phyloP scores from a whole-genome alignment of 1,284 basidiomycete species.

The Trichosporon asahii region DNA sequence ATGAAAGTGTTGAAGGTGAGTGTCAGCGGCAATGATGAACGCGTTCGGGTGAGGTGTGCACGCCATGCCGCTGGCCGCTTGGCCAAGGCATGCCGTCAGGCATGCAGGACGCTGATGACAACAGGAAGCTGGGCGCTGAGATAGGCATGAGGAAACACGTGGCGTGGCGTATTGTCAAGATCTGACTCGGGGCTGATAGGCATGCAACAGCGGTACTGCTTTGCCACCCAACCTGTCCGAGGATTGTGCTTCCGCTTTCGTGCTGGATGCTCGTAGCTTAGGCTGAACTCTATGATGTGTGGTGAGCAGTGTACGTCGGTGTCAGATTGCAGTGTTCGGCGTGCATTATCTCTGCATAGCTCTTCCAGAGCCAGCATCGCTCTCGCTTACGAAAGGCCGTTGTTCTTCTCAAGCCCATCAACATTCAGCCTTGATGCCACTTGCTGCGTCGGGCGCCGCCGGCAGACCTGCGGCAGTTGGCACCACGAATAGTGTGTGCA shows the following conservation, averaged over 20 bases:
- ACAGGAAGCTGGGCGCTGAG: not conserved
- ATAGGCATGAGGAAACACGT: not conserved
- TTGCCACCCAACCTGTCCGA: not conserved
- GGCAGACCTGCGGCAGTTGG: not conserved
- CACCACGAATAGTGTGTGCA: too few species aligned
- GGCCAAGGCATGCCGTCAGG: not conserved
- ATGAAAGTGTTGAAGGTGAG: not conserved
- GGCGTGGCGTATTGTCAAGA: not conserved
- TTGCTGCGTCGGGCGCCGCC: not conserved
- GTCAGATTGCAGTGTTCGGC: not conserved
- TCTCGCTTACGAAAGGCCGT: not conserved
- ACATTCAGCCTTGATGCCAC: not conserved
- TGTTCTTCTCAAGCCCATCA: too few species aligned
- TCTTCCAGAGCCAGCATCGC: not conserved
- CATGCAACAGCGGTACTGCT: not conserved
- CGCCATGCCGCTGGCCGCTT: too few species aligned
- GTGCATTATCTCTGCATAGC: not conserved
- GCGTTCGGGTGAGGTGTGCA: not conserved
- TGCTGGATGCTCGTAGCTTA: too few species aligned
- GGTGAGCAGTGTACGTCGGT: not conserved
- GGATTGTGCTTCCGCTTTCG: too few species aligned
- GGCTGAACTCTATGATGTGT: too few species aligned
- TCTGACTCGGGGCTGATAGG: not conserved
- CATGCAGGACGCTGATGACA: not conserved
- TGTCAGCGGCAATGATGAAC: conserved; percentile 5